Evolutionary conservation across 2,329 filamentous ascomycete genomes (phyloP).

Genomic region (Monosporascus cannonballus): DNA sequence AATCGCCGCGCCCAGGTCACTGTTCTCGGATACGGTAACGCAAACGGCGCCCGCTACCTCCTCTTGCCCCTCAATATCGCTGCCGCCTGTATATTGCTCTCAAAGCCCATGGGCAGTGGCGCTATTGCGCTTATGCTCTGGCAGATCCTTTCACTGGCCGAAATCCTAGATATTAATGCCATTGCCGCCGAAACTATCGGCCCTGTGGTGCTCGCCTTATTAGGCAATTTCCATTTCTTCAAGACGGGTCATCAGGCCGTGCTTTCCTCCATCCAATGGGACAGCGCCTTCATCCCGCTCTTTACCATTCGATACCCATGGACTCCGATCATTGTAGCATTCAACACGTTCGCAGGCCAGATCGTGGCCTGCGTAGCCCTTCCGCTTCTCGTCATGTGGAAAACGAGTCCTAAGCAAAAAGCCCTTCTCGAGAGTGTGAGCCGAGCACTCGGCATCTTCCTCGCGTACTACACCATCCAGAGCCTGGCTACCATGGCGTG

Average conservation of each 20-base stretch:
- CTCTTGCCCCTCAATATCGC: slow-evolving; percentile 75
- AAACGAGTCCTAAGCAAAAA: slow-evolving; percentile 68
- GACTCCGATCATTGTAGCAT: slow-evolving; percentile 71
- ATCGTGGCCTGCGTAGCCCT: slow-evolving; percentile 76
- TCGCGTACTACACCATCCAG: slow-evolving; percentile 77
- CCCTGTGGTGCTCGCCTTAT: slow-evolving; percentile 75
- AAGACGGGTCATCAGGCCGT: slow-evolving; percentile 95
- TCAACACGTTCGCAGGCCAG: slow-evolving; percentile 88
- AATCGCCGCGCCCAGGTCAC: slow-evolving; percentile 55
- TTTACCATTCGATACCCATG: slow-evolving; percentile 81
- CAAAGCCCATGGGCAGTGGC: slow-evolving; percentile 91
- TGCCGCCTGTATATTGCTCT: slow-evolving; percentile 69
- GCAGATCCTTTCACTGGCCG: slow-evolving; percentile 77
- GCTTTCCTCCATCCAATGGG: slow-evolving; percentile 88
- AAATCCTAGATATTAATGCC: slow-evolving; percentile 55
- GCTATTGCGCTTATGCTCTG: slow-evolving; percentile 76
- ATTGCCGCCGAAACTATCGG: slow-evolving; percentile 68
- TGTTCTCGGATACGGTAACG: slow-evolving; percentile 86
- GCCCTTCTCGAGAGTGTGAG: slow-evolving; percentile 65
- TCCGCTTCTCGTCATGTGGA: slow-evolving; percentile 83
- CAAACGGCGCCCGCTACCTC: slow-evolving; percentile 86
- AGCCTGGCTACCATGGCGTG: slow-evolving; percentile 83
- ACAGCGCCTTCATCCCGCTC: slow-evolving; percentile 86
- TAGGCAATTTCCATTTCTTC: slow-evolving; percentile 94
- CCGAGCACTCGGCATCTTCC: slow-evolving; percentile 66